Base-by-base conservation (phyloP, 768 basidiomycete genomes). In the Mycena epipterygia region DNA sequence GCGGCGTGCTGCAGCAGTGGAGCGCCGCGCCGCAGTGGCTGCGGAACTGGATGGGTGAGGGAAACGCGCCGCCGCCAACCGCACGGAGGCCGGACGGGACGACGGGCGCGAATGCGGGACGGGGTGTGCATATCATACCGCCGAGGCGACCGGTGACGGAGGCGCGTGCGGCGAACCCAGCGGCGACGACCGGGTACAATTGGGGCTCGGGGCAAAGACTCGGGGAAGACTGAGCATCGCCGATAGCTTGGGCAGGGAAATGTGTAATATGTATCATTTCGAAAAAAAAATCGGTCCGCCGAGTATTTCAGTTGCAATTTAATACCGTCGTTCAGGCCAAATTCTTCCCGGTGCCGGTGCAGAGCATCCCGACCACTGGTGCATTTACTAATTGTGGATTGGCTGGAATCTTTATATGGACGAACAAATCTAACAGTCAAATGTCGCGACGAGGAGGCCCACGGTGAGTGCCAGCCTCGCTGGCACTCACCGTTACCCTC, bases 1-100 rank as follows among this genome's bases (percentile, higher is more conserved):
- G 79, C 13, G 85, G 89, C 1, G 73, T 78, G 12, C 78, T 89
- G 67, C 79, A 80, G 21, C 44, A 65, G 25, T 85, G 77, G 64
- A 89, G 81, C n/a, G 79, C 72, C 51, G 93, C 91, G 27, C 92
- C 91, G 12, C 75, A 71, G 35, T 95, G 89, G 92, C 70, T 93
- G 76, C 83, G 81, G 70, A 80, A 79, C 27, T 79, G 84, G 64
- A 81, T 92, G 68, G 89, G 88, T 5, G 84, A 87, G 59, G 76
- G 78, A 12, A 68, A 69, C 7, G 74, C 79, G 35, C 77, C 77
- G 11, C 71, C 75, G 25, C 74, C 71, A 8, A 73, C 73, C 2
- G 73, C 77, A 13, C 73, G 77, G 5, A 63, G 71, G 6, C 65
- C 80, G 76, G 66, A 76, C 60, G 79, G 82, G 44, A 72, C 77